Evolutionary conservation across 306 rosid species (phyloP).

Genomic region (Citrullus mucosospermus): DNA sequence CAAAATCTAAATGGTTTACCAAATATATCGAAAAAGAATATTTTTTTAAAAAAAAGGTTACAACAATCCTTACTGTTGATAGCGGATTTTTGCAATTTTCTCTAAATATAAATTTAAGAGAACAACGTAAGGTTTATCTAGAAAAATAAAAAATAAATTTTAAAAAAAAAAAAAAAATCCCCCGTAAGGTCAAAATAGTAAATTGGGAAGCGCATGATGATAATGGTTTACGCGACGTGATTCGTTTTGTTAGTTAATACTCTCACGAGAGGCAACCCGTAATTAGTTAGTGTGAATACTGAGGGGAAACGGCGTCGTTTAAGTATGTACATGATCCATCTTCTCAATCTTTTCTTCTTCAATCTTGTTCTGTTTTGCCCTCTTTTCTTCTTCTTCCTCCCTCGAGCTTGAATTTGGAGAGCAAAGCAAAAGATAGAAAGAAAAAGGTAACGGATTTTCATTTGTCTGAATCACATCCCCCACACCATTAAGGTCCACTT

Average conservation of each 20-base stretch:
- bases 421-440: not conserved
- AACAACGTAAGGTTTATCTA: too few relatives aligned
- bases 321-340: not conserved
- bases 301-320: not conserved
- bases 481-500: conserved; percentile 28
- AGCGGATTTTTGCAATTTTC: too few relatives aligned
- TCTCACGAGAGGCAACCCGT: conserved; percentile 3
- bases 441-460: conserved; percentile 6
- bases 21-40: too few relatives aligned
- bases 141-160: too few relatives aligned
- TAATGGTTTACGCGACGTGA: not conserved
- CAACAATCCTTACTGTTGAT: too few relatives aligned
- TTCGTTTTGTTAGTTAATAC: conserved; percentile 8
- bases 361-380: too few relatives aligned
- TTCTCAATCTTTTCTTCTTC: not conserved
- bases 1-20: too few relatives aligned
- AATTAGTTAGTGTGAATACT: not conserved
- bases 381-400: not conserved
- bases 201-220: not conserved
- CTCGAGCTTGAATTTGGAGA: not conserved
- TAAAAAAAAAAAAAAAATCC: too few relatives aligned
- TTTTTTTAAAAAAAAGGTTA: too few relatives aligned
- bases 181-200: not conserved
- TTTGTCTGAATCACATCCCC: conserved; percentile 40
- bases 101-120: too few relatives aligned